These are phyloP conservation scores for Cephalotrichum gorgonifer DNA, from an alignment of 2,329 filamentous ascomycete species.

Conservation along the genomic window DNA sequence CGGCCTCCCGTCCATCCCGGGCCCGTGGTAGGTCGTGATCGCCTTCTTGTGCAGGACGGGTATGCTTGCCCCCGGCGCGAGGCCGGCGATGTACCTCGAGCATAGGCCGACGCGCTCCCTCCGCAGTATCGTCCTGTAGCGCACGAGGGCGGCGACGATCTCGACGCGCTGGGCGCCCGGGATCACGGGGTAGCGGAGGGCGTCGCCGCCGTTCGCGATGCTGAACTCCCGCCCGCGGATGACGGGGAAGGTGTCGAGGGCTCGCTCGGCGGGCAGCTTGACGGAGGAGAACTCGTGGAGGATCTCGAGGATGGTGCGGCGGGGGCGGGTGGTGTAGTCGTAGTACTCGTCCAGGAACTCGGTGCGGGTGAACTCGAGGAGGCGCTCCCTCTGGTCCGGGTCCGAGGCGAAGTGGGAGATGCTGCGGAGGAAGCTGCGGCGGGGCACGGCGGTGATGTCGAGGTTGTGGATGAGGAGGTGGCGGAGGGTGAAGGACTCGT, in stretches of 20 bases:
- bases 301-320: conserved; percentile 84
- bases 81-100: conserved; percentile 68
- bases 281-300: conserved; percentile 83
- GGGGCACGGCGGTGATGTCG: conserved; percentile 83
- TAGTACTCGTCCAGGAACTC: conserved; percentile 83
- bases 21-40: conserved; percentile 27
- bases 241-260: conserved; percentile 64
- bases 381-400: conserved; percentile 63
- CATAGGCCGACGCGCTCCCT: conserved; percentile 79
- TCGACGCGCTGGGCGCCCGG: conserved; percentile 41
- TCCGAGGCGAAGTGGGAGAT: conserved; percentile 68
- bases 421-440: conserved; percentile 72
- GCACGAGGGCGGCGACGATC: conserved; percentile 76
- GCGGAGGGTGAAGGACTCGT: conserved; percentile 52
- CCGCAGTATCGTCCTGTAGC: conserved; percentile 80
- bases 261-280: conserved; percentile 64
- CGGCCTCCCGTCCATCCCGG: conserved; percentile 33
- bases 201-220: conserved; percentile 32
- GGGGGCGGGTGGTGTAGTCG: conserved; percentile 87
- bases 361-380: conserved; percentile 73
- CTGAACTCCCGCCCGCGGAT: conserved; percentile 91
- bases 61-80: conserved; percentile 33
- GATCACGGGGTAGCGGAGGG: conserved; percentile 18
- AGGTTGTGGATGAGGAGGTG: conserved; percentile 71
- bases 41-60: conserved; percentile 47